A percentile compares a stretch with the other conserved stretches of the same genome.
Conservation (phyloP, 2,329 filamentous ascomycete genomes). For the Fusarium sp. region DNA sequence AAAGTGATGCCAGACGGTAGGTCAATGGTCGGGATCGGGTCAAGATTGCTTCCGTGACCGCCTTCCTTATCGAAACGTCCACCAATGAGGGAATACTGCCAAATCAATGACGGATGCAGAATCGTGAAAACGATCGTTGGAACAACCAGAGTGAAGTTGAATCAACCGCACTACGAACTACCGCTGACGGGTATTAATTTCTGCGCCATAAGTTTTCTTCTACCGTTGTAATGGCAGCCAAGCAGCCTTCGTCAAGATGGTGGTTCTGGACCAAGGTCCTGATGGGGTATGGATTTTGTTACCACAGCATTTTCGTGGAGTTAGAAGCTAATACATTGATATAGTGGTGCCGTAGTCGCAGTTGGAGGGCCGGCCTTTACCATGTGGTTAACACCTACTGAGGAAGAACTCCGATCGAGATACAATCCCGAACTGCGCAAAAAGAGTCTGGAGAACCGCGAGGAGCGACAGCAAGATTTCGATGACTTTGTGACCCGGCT, state of each 20-base stretch:
- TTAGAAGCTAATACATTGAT: constrained; percentile 29
- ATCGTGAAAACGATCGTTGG: constrained; percentile 47
- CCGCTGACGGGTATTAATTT: not conserved
- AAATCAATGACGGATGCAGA: constrained; percentile 48
- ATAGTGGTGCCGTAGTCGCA: constrained; percentile 76
- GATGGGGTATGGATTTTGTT: constrained; percentile 65
- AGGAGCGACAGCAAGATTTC: constrained; percentile 84
- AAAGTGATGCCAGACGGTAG: not conserved
- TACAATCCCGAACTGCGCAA: constrained; percentile 97
- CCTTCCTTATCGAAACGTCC: constrained; percentile 32
- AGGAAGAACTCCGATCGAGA: constrained; percentile 90
- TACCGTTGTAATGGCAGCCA: constrained; percentile 49
- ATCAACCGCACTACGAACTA: constrained; percentile 2
- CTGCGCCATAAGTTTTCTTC: not conserved
- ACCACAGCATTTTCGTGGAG: constrained; percentile 21
- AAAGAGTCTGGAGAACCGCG: constrained; percentile 82
- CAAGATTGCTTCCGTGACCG: constrained; percentile 40
- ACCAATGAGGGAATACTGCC: constrained; percentile 41
- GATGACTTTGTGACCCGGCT: constrained; percentile 86
- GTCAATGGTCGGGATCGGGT: constrained; percentile 17
- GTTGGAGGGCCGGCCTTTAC: constrained; percentile 89
- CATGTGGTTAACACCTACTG: constrained; percentile 81
- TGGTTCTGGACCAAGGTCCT: constrained; percentile 76
- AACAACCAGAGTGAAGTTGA: constrained; percentile 27
- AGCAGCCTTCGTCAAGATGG: constrained; percentile 64